Base-by-base conservation (phyloP, 345 rosid genomes). In the Pugionium cornutum region DNA sequence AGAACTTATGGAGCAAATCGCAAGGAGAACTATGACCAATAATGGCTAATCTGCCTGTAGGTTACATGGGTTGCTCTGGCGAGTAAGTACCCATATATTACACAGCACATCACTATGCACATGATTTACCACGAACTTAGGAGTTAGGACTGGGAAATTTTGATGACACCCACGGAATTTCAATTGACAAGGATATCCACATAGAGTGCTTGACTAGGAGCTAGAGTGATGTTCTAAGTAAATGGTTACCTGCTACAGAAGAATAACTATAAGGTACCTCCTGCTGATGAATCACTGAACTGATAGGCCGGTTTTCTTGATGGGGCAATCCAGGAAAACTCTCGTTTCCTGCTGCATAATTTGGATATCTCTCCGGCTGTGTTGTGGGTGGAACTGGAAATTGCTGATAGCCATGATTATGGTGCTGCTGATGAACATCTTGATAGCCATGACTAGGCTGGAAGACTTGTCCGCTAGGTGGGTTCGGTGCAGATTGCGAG, bases 251-350 rank as follows among this genome's bases (percentile, higher is more conserved):
- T 95, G 99, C 68, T 78, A 84, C 86, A 79, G 99, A 87, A 87
- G 97, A 95, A 95, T 95, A 89, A 91, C 98, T 87, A 91, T 88
- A 95, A 95, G 99, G 87, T 95, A 91, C 99, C 97, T 95, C 99
- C 98, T 91, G 99, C 96, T 69, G 91, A 87, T 81, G 89, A 89
- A 80, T 82, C 78, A 81, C 79, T 66, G 88, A 77, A 77, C 77
- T 75, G 67, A 85, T 58, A 56, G 83, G 70, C 51, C 68, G 37
- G 64, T 73, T 75, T 66, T 79, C 81, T 78, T 78, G 86, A 74
- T 69, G 82, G 42, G 71, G 46, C 68, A 75, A 70, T 52, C 77
- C 87, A 74, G 76, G 71, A 30, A 74, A 62, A 55, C 58, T 61
- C 65, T 84, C 86, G 74, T 77, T 82, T 60, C 78, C 80, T 36